phyloP scores from a whole-genome alignment of 1,284 basidiomycete species.

The Trichosporon sp. region DNA sequence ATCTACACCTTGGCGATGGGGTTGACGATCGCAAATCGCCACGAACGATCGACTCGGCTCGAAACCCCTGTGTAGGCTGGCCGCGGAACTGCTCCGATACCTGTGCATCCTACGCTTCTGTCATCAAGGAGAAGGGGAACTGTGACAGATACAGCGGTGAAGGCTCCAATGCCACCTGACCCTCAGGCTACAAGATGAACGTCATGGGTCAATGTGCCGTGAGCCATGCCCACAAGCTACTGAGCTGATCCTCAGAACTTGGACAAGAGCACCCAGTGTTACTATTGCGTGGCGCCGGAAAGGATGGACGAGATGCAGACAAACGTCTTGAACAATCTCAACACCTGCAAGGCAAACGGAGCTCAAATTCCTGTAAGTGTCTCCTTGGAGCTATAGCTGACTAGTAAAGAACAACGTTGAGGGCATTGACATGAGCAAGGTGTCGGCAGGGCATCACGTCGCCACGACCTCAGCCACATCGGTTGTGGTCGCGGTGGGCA shows the following conservation, averaged over 20 bases:
- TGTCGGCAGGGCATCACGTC: not conserved
- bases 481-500: not conserved
- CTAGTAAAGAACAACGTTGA: not conserved
- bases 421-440: not conserved
- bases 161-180: not conserved
- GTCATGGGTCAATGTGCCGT: not conserved
- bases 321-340: not conserved
- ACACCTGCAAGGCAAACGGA: not conserved
- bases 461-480: not conserved
- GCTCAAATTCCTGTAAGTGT: not conserved
- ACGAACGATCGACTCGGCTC: no score
- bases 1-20: no score
- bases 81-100: not conserved
- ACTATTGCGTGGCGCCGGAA: not conserved
- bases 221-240: not conserved
- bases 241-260: not conserved
- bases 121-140: not conserved
- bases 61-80: no score
- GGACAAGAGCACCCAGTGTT: not conserved
- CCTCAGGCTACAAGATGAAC: not conserved
- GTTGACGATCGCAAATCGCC: no score
- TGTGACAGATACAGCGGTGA: not conserved
- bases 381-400: not conserved
- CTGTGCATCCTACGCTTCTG: not conserved
- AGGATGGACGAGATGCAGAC: not conserved